These are phyloP conservation scores for Ogataea henricii DNA, from an alignment of 805 yeast genomes.

Conservation along the genomic window DNA sequence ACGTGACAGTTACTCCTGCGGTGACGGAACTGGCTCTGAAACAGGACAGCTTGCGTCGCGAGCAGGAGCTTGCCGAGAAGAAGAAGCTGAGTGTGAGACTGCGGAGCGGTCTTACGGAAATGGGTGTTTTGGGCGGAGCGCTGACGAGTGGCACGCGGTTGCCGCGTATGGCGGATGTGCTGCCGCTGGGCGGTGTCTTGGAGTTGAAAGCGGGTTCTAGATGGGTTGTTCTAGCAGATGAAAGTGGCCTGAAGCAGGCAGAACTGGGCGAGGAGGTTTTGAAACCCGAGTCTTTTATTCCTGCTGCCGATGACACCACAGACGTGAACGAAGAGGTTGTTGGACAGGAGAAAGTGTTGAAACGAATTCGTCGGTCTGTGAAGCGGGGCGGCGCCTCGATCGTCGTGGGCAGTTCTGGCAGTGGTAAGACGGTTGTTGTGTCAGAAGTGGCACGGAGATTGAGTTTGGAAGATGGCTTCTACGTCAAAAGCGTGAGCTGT, in stretches of 20 bases:
- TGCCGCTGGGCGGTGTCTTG: conserved; percentile 64
- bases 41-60: conserved; percentile 33
- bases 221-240: conserved; percentile 31
- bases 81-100: conserved; percentile 17
- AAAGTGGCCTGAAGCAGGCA: conserved; percentile 30
- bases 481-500: conserved; percentile 53
- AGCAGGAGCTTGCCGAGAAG: conserved; percentile 26
- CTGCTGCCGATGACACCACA: conserved; percentile 3
- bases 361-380: conserved; percentile 41
- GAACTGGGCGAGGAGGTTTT: conserved; percentile 54
- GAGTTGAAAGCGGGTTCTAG: conserved; percentile 43
- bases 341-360: conserved; percentile 55
- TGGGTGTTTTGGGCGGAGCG: conserved; percentile 28
- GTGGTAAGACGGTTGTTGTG: conserved; percentile 72
- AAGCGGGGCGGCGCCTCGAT: conserved; percentile 52
- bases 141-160: conserved; percentile 54
- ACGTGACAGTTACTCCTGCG: conserved; percentile 44
- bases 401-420: conserved; percentile 73
- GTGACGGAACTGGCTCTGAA: conserved; percentile 31
- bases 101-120: conserved; percentile 16
- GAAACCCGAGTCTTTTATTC: conserved; percentile 44
- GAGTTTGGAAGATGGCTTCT: conserved; percentile 41
- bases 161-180: conserved; percentile 46
- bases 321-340: conserved; percentile 38
- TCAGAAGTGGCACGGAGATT: conserved; percentile 43